Base-by-base conservation (phyloP, 768 basidiomycete genomes). In the Pulveroboletus frians region DNA sequence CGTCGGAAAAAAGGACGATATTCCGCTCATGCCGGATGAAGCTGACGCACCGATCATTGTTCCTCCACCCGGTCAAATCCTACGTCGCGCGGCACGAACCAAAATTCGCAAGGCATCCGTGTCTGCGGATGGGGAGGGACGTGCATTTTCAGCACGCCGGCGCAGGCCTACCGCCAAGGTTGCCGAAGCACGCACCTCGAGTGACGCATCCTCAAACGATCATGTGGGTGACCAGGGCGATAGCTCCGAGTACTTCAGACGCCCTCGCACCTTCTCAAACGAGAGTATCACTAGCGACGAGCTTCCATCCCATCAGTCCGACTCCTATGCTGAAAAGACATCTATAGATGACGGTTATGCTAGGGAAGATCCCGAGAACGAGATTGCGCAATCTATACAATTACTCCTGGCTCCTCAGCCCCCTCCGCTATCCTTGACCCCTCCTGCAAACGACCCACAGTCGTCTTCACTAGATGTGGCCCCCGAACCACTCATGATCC, bases 61-160 rank as follows among this genome's bases (percentile, higher is more conserved):
- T 17, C 88, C 91, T 39, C 86, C 84, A 21, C 92, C 91, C 1
- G 89, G 89, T 7, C 88, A 84, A 66, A 92, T 93, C 57, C 76
- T 99, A 11, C 87, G 92, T 18, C 86, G 96, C 32, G 81, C 92
- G 9, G 92, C 92, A 4, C 83, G 95, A 13, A 99, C 96, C 1
- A 93, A 92, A 73, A 96, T 98, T 58, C 85, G 95, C 31, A 99
- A 98, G 71, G 75, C 84, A 13, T 79, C 81, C 5, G 66, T 85
- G 6, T 76, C 79, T 13, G 88, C 83, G 20, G 90, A 88, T 67
- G 88, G 86, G 10, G 83, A 79, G 30, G 88, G 88, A 2, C 90
- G 90, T 75, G 84, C 92, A 10, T 94, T 94, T 69, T 68, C 79
- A 32, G 68, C 51, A 29, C 64, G 55, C 29, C 56, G 66, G 40